Evolutionary conservation across 768 basidiomycete genomes (phyloP), one percentile per base, ranked within the genome.

Genomic region (Boletus rex-veris): DNA sequence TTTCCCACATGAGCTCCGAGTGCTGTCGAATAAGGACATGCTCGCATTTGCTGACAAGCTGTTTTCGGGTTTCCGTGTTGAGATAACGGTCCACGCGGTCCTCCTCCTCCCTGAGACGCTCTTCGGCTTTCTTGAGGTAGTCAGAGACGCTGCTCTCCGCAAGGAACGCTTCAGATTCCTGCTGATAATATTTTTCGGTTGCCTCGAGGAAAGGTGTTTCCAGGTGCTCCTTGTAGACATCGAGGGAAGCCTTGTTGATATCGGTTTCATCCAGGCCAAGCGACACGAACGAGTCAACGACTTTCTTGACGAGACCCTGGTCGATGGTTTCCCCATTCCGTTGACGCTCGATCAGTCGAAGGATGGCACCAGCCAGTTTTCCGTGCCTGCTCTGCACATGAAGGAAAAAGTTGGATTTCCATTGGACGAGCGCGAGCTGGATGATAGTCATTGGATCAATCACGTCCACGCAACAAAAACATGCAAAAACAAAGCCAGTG

Each of bases 271-370:
- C 95, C 40, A 98, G 75, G 35, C 97, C 96, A 19, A 98, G 85
- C 3, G 93, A 95, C 24, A 98, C 88, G 63, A 98, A 91, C 12
- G 91, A 95, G 62, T 96, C 93, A 52, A 98, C 85, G 60, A 97
- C 92, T 69, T 90, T 91, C 77, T 94, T 98, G 56, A 98, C 83
- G 33, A 98, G 79, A 33, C 88, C 85, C 59, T 93, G 91, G 68
- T 98, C 94, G 66, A 98, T 93, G 19, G 82, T 84, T 64, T 97
- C 92, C 36, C 97, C 97, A 64, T 98, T 92, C 60, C 97, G 79
- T 71, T 98, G 95, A 38, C 82, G 82, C 74, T 98, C 95, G 62
- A 99, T 92, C 47, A 98, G 78, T 50, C 87, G 82, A 42, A 98
- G 80, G 43, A 98, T 81, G 9, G 95, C 94, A 55, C 83, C 82